Evolutionary conservation across 2,329 filamentous ascomycete species (phyloP), one percentile per base, ranked within the genome.

Genomic region (Zarea fungicola): DNA sequence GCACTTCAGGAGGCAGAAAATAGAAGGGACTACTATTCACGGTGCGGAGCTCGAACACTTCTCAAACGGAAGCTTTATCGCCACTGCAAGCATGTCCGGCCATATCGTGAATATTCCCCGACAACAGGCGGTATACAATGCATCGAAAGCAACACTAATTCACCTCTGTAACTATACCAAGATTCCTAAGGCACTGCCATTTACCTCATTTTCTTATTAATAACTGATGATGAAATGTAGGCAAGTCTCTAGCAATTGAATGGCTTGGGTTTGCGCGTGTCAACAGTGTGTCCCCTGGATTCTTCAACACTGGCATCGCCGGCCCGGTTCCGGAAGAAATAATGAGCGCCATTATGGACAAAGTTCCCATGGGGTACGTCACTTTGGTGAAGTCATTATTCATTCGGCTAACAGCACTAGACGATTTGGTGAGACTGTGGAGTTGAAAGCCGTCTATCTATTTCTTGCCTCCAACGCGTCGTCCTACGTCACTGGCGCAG

Each of bases 61-160:
- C 61, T 72, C 70, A 2, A 72, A 76, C 22, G 86, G 87, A 19
- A 85, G 81, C 63, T 89, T 92, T 65, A 81, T 92, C 56, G 84
- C 84, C 22, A 92, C 88, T 6, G 84, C 87, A 1, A 86, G 81
- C 50, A 91, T 92, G 79, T 85, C 80, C 56, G 87, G 83, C 4
- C 85, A 86, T 62, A 84, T 91, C 58, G 44, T 48, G n/a, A n/a
- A 48, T 21, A 41, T 48, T 22, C 45, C 45, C 3, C 28, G 45
- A 9, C 45, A 29, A 8, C 45, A 41, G 18, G 45, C 45, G 3
- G 26, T 41, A 8, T 48, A 48, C 37, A 48, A 48, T 28, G 37
- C 45, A 3, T 42, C 36, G 28, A 48, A 48, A 13, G 37, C 45
- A 6, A 10, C 36, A 2, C 14, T 48, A 5, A 41, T 48, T 21